A percentile compares a stretch with the other conserved stretches of the same genome.
Evolutionary conservation across 805 yeast genomes (phyloP).

Genomic region (Pachysolen tannophilus): DNA sequence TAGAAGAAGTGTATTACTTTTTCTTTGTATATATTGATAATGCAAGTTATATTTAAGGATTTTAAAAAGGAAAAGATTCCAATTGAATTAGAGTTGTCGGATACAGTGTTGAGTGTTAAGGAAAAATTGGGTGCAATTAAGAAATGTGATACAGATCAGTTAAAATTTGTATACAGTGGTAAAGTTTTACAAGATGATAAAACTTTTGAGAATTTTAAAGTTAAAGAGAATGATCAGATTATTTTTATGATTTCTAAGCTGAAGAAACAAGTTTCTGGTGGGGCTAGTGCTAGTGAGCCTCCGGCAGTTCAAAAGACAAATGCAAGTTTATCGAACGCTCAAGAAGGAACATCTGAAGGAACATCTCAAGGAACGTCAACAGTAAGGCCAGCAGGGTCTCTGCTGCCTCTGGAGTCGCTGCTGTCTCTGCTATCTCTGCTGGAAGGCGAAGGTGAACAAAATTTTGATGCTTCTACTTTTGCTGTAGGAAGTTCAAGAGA

Average conservation of each 20-base stretch:
- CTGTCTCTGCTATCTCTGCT: too few relatives aligned
- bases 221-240: constrained; percentile 81
- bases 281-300: constrained; percentile 20
- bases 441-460: constrained; percentile 15
- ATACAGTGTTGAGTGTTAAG: constrained; percentile 60
- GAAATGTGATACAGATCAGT: constrained; percentile 60
- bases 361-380: constrained; percentile 7
- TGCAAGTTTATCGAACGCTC: constrained; percentile 14
- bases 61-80: constrained; percentile 86
- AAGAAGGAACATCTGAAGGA: constrained; percentile 16
- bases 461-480: constrained; percentile 43
- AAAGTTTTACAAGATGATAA: constrained; percentile 84
- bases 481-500: constrained; percentile 76
- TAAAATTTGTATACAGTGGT: constrained; percentile 86
- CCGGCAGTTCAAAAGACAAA: constrained; percentile 21
- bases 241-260: constrained; percentile 82
- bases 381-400: constrained; percentile 18
- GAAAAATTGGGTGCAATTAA: constrained; percentile 62
- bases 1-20: too few relatives aligned
- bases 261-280: constrained; percentile 21
- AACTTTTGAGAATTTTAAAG: constrained; percentile 59
- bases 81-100: constrained; percentile 63
- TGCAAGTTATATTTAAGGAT: constrained; percentile 83
- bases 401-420: constrained; percentile 13
- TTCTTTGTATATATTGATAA: constrained; percentile 22